Conservation (phyloP, 768 basidiomycete genomes). For the Gelatoporia subvermispora region DNA sequence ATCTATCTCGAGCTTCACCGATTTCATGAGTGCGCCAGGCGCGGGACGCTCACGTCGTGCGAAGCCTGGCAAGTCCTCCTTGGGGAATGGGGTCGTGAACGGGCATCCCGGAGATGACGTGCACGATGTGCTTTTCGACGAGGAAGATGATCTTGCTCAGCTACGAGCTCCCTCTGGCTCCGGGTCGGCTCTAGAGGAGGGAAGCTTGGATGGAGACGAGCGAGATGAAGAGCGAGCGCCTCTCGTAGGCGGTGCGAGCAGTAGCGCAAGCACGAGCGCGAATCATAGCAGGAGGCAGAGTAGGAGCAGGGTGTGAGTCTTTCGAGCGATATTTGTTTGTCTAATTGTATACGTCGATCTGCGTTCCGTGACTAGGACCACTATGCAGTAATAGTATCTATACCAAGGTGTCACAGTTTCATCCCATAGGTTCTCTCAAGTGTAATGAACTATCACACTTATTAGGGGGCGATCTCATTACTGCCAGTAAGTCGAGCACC, state of each 20-base stretch:
- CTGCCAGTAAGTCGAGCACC: no score
- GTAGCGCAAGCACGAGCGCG: slow-evolving; percentile 2
- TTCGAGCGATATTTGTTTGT: neutral
- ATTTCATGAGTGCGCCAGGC: slow-evolving; percentile 56
- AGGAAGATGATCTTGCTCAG: slow-evolving; percentile 37
- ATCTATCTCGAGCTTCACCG: slow-evolving; percentile 53
- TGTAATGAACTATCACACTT: no score
- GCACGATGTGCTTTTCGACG: slow-evolving; percentile 59
- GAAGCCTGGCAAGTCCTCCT: slow-evolving; percentile 18
- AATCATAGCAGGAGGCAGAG: slow-evolving; percentile 12
- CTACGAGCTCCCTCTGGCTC: slow-evolving; percentile 4
- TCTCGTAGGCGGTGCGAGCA: slow-evolving; percentile 5
- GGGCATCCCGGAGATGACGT: slow-evolving; percentile 18
- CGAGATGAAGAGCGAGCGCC: slow-evolving; percentile 16
- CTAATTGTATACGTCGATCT: neutral
- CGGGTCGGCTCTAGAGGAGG: slow-evolving; percentile 17
- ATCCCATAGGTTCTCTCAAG: no score
- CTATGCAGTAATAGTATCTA: no score
- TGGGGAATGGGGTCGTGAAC: slow-evolving; percentile 9
- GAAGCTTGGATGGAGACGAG: slow-evolving; percentile 21
- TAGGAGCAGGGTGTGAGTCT: slow-evolving; percentile 9
- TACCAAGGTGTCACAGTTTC: no score
- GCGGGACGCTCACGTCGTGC: slow-evolving; percentile 23
- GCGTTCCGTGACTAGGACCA: no score
- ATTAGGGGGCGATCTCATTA: no score